Percentiles rank a stretch among this genome's conserved stretches.
Evolutionary conservation across 2,329 filamentous ascomycete genomes (phyloP).

Genomic region (Colletotrichum limetticola): DNA sequence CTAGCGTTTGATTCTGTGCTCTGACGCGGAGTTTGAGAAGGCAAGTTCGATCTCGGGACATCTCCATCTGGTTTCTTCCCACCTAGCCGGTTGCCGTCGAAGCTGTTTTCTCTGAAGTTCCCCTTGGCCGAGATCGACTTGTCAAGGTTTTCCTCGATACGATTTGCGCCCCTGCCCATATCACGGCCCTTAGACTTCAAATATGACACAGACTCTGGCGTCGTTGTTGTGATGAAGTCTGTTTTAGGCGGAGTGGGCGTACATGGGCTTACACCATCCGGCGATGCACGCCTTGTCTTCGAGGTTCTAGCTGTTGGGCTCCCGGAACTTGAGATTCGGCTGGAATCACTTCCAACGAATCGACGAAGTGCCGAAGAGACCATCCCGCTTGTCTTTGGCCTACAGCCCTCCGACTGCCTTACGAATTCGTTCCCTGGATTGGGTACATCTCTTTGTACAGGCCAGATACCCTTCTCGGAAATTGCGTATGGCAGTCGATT

Average conservation of each 20-base stretch:
- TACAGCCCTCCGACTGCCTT: not conserved
- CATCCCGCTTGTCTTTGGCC: not conserved
- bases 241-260: not conserved
- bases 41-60: not conserved
- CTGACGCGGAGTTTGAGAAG: not conserved
- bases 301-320: not conserved
- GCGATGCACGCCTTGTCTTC: not conserved
- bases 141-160: not conserved
- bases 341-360: slow-evolving; percentile 1
- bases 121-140: not conserved
- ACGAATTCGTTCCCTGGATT: not conserved
- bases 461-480: not conserved
- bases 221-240: not conserved
- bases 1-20: not conserved
- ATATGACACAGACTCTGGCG: not conserved
- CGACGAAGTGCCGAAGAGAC: slow-evolving; percentile 14
- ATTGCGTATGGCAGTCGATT: not conserved
- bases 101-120: not conserved
- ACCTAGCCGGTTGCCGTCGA: not conserved
- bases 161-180: not conserved
- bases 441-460: not conserved
- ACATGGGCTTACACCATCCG: not conserved
- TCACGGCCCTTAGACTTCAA: too few species aligned
- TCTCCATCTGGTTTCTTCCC: not conserved
- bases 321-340: not conserved